Conservation (phyloP, 2,329 filamentous ascomycete species). For the Arthrobotrys musiformis region DNA sequence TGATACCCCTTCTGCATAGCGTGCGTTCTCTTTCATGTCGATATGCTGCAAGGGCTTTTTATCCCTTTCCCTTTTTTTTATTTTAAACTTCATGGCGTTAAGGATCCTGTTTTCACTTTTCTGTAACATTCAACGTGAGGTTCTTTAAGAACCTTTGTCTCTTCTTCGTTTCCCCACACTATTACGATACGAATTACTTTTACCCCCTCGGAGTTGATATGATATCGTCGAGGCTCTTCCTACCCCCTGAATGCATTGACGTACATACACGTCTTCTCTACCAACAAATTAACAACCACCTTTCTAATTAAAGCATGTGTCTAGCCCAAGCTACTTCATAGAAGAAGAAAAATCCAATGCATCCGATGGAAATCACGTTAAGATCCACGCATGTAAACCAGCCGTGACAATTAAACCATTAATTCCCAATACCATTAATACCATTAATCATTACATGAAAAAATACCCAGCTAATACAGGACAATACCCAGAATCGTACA, state of each 20-base stretch:
- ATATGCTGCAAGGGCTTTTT: not conserved
- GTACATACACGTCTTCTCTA: not conserved
- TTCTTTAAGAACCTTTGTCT: not conserved
- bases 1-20: conserved; percentile 13
- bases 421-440: not conserved
- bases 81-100: conserved; percentile 9
- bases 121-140: not conserved
- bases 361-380: no score
- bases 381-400: not conserved
- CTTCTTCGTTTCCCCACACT: not conserved
- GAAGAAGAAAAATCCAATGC: not conserved
- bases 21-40: not conserved
- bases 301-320: not conserved
- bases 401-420: not conserved
- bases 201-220: not conserved
- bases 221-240: not conserved
- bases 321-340: not conserved
- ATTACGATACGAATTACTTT: not conserved
- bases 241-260: not conserved
- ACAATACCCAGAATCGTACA: not conserved
- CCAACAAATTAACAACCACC: not conserved
- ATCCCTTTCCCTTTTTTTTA: not conserved
- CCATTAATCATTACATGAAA: conserved; percentile 19
- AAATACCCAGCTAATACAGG: not conserved
- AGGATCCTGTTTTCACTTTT: not conserved